These are phyloP conservation scores for Fusarium sarcochroum DNA, from an alignment of 2,329 filamentous ascomycete genomes.

Conservation along the genomic window DNA sequence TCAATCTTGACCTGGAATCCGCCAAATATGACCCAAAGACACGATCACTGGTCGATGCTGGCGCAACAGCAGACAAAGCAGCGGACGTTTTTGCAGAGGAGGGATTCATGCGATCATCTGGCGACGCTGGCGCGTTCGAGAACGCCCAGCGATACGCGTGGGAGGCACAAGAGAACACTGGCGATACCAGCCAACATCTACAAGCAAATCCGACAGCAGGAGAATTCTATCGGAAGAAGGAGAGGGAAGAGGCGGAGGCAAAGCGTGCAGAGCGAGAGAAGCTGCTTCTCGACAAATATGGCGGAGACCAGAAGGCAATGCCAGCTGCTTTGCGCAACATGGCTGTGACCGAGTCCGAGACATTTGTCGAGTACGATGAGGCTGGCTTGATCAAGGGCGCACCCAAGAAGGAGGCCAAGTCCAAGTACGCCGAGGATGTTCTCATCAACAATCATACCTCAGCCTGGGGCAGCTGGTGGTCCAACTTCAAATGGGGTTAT, in stretches of 20 bases:
- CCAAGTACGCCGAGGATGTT: constrained; percentile 93
- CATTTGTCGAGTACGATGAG: constrained; percentile 95
- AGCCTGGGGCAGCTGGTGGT: constrained; percentile 98
- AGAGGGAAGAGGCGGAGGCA: constrained; percentile 78
- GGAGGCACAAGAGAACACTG: constrained; percentile 90
- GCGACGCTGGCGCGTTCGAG: constrained; percentile 94
- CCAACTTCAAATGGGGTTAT: constrained; percentile 95
- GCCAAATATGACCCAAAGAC: constrained; percentile 99
- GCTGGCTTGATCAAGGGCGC: constrained; percentile 90
- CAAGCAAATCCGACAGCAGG: constrained; percentile 98
- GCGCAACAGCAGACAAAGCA: constrained; percentile 83
- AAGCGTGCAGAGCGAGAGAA: constrained; percentile 78
- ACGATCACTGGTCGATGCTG: constrained; percentile 87
- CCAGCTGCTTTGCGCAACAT: constrained; percentile 75
- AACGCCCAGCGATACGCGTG: constrained; percentile 91
- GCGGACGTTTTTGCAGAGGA: constrained; percentile 91
- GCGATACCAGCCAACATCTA: constrained; percentile 85
- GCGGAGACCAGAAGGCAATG: constrained; percentile 70
- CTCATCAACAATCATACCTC: constrained; percentile 91
- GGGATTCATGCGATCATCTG: constrained; percentile 88
- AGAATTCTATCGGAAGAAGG: constrained; percentile 85
- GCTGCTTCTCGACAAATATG: constrained; percentile 85
- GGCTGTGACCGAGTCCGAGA: constrained; percentile 83
- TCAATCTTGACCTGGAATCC: constrained; percentile 95
- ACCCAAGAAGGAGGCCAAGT: constrained; percentile 81